A percentile compares a stretch with the other conserved stretches of the same genome.
These are phyloP conservation scores for Mallotus japonicus DNA, from an alignment of 441 rosid genomes.

Conservation along the genomic window DNA sequence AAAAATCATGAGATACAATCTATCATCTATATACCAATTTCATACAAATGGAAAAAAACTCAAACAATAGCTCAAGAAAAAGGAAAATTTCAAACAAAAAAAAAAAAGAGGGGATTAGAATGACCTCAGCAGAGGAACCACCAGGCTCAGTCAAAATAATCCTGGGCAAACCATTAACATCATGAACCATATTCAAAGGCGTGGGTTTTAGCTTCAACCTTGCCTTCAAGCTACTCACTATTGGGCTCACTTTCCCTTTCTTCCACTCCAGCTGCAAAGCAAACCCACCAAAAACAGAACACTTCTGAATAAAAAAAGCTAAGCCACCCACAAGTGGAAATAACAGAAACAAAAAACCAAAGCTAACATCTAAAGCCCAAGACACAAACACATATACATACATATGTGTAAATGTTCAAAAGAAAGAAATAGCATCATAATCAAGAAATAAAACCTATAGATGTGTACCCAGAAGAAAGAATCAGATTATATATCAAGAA, in stretches of 20 bases:
- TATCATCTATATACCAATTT: neutral
- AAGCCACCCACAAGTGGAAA: neutral
- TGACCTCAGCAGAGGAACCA: conserved; percentile 83
- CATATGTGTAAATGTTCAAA: neutral
- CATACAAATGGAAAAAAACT: neutral
- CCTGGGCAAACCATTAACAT: conserved; percentile 59
- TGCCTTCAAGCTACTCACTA: conserved; percentile 43
- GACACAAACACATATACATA: neutral
- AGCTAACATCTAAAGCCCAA: neutral
- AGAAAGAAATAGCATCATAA: neutral
- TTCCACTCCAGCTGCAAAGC: conserved; percentile 54
- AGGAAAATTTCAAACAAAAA: neutral
- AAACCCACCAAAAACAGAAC: conserved; percentile 10
- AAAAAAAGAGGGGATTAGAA: neutral
- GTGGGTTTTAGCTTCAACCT: conserved; percentile 41
- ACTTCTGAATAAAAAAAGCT: neutral
- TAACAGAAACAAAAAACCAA: neutral
- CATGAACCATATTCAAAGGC: conserved; percentile 65
- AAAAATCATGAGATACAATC: neutral
- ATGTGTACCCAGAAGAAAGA: no score
- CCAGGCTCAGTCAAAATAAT: conserved; percentile 69
- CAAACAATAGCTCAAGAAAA: neutral
- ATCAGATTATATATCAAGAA: neutral
- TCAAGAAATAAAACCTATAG: conserved; percentile 6
- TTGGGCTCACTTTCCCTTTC: conserved; percentile 55